These are phyloP conservation scores for Pichia eremophila DNA, from an alignment of 805 yeast genomes.

Conservation along the genomic window DNA sequence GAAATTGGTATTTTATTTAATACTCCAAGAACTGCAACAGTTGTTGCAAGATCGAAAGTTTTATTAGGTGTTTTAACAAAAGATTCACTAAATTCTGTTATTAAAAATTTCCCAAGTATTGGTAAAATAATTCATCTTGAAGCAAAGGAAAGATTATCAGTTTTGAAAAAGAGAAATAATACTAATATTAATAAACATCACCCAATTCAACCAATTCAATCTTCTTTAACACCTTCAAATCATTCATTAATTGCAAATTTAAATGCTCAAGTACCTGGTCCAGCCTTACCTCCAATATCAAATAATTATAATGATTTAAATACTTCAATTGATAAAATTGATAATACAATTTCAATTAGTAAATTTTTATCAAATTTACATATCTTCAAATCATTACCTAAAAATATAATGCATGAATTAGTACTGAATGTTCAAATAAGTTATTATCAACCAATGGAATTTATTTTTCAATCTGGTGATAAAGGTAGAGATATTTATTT, in stretches of 20 bases:
- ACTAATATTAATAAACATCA: background rate
- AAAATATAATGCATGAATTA: constrained; percentile 50
- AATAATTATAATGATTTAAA: background rate
- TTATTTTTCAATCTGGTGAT: constrained; percentile 51
- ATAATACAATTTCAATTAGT: constrained; percentile 43
- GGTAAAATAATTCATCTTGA: constrained; percentile 68
- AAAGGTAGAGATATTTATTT: constrained; percentile 57
- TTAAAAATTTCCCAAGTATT: constrained; percentile 53
- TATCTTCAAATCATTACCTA: constrained; percentile 48
- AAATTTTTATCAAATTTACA: constrained; percentile 51
- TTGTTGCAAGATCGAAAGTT: constrained; percentile 58
- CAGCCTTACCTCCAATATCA: constrained; percentile 29
- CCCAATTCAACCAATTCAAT: background rate
- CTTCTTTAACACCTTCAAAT: constrained; percentile 2
- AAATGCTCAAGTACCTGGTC: constrained; percentile 30
- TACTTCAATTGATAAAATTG: constrained; percentile 30
- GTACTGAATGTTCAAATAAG: constrained; percentile 56
- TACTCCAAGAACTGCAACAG: constrained; percentile 73
- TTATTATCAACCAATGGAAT: constrained; percentile 46
- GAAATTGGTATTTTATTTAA: constrained; percentile 71
- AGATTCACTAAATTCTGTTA: constrained; percentile 48
- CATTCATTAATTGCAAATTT: constrained; percentile 26
- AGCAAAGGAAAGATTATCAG: constrained; percentile 66
- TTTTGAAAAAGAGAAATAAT: constrained; percentile 52
- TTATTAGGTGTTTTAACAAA: constrained; percentile 60